Conservation (phyloP, 345 rosid genomes). For the Streptanthus diversifolius region DNA sequence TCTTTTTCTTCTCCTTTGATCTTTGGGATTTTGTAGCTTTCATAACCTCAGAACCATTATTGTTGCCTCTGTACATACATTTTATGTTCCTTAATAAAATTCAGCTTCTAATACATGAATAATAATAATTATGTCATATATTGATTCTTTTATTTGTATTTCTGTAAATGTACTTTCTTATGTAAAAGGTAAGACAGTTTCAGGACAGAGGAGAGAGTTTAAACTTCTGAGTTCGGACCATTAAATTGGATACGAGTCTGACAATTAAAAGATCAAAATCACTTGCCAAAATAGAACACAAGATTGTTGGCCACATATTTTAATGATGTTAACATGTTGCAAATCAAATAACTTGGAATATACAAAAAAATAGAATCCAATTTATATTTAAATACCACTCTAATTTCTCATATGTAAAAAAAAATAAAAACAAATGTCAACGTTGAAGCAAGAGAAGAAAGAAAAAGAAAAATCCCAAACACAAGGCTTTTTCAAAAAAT, state of each 20-base stretch:
- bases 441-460: background rate
- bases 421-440: background rate
- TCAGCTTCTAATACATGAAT: slow-evolving; percentile 35
- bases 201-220: background rate
- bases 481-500: background rate
- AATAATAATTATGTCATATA: background rate
- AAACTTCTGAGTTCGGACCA: background rate
- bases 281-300: background rate
- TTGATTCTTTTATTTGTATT: background rate
- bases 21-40: slow-evolving; percentile 44
- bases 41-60: slow-evolving; percentile 47
- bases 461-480: background rate
- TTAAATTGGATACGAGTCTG: too few species aligned
- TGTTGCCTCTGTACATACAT: slow-evolving; percentile 79
- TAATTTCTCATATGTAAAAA: too few species aligned
- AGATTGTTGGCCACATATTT: background rate
- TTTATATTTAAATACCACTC: too few species aligned
- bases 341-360: too few species aligned
- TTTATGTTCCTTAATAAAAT: slow-evolving; percentile 56
- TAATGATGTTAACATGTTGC: too few species aligned
- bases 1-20: slow-evolving; percentile 2
- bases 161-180: background rate
- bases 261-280: background rate
- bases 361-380: too few species aligned
- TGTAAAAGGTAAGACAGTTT: background rate